These are phyloP conservation scores for Termitomyces heimii DNA, from an alignment of 768 basidiomycete species.

Conservation along the genomic window DNA sequence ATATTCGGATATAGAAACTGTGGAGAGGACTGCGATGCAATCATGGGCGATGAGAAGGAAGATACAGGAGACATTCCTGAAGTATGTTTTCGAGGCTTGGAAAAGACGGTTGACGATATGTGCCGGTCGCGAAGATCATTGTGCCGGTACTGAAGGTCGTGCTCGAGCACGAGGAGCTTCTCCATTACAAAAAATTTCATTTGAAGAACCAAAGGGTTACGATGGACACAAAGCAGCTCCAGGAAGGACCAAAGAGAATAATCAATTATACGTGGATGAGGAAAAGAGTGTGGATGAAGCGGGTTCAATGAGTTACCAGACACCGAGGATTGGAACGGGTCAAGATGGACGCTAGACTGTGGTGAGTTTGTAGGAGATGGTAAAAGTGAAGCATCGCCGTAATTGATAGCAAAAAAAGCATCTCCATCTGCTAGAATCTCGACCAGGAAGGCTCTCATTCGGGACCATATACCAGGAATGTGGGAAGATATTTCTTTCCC, in stretches of 20 bases:
- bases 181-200: slow-evolving; percentile 63
- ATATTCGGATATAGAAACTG: slow-evolving; percentile 19
- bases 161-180: slow-evolving; percentile 49
- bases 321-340: slow-evolving; percentile 21
- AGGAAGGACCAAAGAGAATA: slow-evolving; percentile 70
- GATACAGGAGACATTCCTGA: slow-evolving; percentile 44
- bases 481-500: slow-evolving; percentile 50
- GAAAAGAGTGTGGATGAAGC: slow-evolving; percentile 18
- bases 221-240: slow-evolving; percentile 57
- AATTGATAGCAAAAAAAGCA: slow-evolving; percentile 50
- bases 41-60: slow-evolving; percentile 40
- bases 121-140: slow-evolving; percentile 28
- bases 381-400: slow-evolving; percentile 35
- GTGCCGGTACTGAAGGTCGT: slow-evolving; percentile 35
- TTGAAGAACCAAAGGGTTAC: slow-evolving; percentile 59
- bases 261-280: slow-evolving; percentile 56
- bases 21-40: slow-evolving; percentile 25
- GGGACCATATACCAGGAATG: slow-evolving; percentile 56
- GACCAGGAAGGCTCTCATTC: slow-evolving; percentile 50
- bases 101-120: slow-evolving; percentile 47
- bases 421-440: slow-evolving; percentile 50
- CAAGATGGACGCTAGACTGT: slow-evolving; percentile 35
- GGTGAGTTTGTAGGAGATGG: slow-evolving; percentile 52
- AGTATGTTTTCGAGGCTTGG: slow-evolving; percentile 45
- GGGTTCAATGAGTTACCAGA: slow-evolving; percentile 19